These are phyloP conservation scores for Flaveria trinervia DNA, from an alignment of 129 eudicot genomes.

Conservation along the genomic window DNA sequence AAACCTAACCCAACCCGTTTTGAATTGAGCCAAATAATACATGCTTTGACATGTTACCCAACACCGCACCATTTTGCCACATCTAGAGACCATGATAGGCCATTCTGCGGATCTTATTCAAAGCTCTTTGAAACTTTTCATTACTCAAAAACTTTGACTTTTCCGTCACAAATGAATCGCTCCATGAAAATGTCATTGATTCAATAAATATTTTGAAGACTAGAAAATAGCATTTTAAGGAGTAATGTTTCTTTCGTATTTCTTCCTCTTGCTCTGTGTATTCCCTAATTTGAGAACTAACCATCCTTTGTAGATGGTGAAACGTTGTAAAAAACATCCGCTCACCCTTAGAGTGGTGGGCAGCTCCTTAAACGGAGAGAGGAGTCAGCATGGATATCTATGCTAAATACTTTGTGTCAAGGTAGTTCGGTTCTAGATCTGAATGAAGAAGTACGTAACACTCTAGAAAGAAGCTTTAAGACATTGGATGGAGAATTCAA, in stretches of 20 bases:
- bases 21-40: neutral
- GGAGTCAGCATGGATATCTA: conserved; percentile 32
- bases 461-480: conserved; percentile 41
- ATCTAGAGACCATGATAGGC: neutral
- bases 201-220: neutral
- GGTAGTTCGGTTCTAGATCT: conserved; percentile 37
- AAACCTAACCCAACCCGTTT: neutral
- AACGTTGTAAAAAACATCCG: conserved; percentile 45
- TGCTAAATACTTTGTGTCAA: conserved; percentile 19
- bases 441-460: conserved; percentile 14
- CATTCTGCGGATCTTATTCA: neutral
- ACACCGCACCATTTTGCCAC: neutral
- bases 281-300: neutral
- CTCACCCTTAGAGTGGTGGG: conserved; percentile 49
- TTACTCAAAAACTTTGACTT: neutral
- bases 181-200: neutral
- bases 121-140: neutral
- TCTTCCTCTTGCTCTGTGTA: neutral
- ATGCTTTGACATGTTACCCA: neutral
- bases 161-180: neutral
- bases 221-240: neutral
- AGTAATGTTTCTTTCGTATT: neutral
- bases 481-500: conserved; percentile 23
- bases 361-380: conserved; percentile 30
- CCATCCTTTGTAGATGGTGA: conserved; percentile 34